Evolutionary conservation across 768 basidiomycete species (phyloP).

Genomic region (Tricholoma hemisulphureum): DNA sequence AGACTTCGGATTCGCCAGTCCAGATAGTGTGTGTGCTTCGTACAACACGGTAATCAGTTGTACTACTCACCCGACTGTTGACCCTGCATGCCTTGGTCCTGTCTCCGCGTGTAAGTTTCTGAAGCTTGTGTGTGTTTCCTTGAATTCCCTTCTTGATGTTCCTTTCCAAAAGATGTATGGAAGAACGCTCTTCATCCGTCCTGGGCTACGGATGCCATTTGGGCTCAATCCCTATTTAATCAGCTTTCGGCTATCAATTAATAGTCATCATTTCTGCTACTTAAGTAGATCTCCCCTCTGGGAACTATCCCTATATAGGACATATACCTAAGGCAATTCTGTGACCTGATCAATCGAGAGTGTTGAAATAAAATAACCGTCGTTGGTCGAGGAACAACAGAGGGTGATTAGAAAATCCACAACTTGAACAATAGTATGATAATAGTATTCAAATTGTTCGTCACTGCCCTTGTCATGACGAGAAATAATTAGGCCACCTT

Average conservation of each 20-base stretch:
- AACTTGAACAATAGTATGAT: no score
- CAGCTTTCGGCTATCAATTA: neutral
- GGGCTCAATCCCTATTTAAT: constrained; percentile 11
- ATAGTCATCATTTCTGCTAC: neutral
- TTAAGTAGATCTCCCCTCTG: no score
- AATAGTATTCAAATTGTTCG: no score
- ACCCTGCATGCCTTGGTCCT: constrained; percentile 20
- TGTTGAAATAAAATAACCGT: no score
- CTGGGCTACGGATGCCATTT: constrained; percentile 17
- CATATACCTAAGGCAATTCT: no score
- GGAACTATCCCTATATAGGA: no score
- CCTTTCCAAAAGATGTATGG: constrained; percentile 18
- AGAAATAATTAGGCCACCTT: no score
- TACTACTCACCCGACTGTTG: constrained; percentile 7
- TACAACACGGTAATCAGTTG: constrained; percentile 17
- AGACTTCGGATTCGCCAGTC: constrained; percentile 18
- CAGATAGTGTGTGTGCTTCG: constrained; percentile 15
- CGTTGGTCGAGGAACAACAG: no score
- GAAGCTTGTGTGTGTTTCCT: neutral
- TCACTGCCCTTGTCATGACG: no score
- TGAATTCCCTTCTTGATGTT: neutral
- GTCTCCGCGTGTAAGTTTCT: constrained; percentile 10
- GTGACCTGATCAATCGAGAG: no score
- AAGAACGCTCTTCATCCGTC: constrained; percentile 21
- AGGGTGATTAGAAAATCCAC: no score